These are phyloP conservation scores for Radiomyces spectabilis DNA, from an alignment of 192 early-diverging fungal species.

Conservation along the genomic window DNA sequence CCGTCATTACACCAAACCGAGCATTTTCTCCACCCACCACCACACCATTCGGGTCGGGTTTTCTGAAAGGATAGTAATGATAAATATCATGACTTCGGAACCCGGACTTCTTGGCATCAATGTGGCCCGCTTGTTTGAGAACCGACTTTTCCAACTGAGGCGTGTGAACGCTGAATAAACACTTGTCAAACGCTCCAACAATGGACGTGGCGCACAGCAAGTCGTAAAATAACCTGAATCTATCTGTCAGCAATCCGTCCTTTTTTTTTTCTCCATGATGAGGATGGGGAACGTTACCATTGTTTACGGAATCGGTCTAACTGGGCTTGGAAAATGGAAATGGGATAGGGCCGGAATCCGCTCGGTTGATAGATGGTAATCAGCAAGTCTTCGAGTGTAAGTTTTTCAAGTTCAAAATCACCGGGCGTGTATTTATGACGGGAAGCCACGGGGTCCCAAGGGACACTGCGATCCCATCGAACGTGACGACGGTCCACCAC, in stretches of 20 bases:
- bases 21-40: constrained; percentile 25
- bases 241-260: too few relatives aligned
- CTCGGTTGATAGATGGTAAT: constrained; percentile 79
- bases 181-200: constrained; percentile 91
- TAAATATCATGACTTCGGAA: constrained; percentile 31
- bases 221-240: constrained; percentile 80
- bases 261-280: background rate
- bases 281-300: constrained; percentile 40
- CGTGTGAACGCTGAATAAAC: constrained; percentile 87
- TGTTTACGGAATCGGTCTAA: constrained; percentile 81
- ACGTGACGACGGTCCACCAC: constrained; percentile 79
- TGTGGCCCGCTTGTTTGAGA: constrained; percentile 21
- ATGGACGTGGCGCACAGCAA: constrained; percentile 80
- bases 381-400: constrained; percentile 82
- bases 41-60: constrained; percentile 21
- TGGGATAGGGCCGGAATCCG: constrained; percentile 76
- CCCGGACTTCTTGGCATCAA: constrained; percentile 9
- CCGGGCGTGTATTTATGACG: constrained; percentile 59
- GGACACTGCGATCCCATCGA: constrained; percentile 58
- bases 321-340: constrained; percentile 82
- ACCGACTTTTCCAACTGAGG: constrained; percentile 61
- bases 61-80: constrained; percentile 24
- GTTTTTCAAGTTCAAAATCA: constrained; percentile 77
- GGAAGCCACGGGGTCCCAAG: constrained; percentile 51
- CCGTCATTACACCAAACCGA: constrained; percentile 24